Conservation (phyloP, 1,284 basidiomycete genomes). For the Cutaneotrichosporon mucoides region DNA sequence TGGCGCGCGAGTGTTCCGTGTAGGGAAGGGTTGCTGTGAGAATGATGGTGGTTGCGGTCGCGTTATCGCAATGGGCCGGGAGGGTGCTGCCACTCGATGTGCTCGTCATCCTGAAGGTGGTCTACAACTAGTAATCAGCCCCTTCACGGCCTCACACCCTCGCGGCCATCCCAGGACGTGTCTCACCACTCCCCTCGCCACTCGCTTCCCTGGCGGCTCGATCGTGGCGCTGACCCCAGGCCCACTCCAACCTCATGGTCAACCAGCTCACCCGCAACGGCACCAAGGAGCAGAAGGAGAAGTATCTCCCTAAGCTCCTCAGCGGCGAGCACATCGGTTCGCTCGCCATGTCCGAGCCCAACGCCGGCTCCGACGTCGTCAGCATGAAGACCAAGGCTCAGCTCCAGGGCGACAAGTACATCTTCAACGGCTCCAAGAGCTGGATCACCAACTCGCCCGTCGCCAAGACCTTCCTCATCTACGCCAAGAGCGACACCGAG, state of each 20-base stretch:
- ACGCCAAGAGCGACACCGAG: constrained; percentile 81
- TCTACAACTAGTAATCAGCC: no score
- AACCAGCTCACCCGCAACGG: constrained; percentile 72
- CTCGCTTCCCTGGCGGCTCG: not conserved
- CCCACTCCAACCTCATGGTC: constrained; percentile 82
- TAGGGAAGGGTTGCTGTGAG: not conserved
- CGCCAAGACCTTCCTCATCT: constrained; percentile 85
- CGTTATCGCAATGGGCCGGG: no score
- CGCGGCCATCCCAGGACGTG: no score
- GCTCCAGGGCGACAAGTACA: constrained; percentile 64
- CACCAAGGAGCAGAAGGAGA: constrained; percentile 72
- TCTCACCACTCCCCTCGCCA: no score
- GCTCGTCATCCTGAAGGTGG: no score
- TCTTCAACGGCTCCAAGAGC: constrained; percentile 85
- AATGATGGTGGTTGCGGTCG: not conserved
- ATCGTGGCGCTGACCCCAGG: constrained; percentile 40
- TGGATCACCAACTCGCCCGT: constrained; percentile 96
- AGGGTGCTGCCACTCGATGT: no score
- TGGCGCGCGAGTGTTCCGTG: not conserved
- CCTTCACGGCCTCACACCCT: no score
- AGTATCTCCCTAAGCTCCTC: constrained; percentile 80
- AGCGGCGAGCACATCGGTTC: constrained; percentile 79
- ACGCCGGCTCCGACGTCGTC: constrained; percentile 86
- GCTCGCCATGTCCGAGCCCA: constrained; percentile 90
- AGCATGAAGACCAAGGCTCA: constrained; percentile 81